A percentile compares a stretch with the other conserved stretches of the same genome.
phyloP scores from a whole-genome alignment of 2,329 filamentous ascomycete species.

The Botrytis fabae region DNA sequence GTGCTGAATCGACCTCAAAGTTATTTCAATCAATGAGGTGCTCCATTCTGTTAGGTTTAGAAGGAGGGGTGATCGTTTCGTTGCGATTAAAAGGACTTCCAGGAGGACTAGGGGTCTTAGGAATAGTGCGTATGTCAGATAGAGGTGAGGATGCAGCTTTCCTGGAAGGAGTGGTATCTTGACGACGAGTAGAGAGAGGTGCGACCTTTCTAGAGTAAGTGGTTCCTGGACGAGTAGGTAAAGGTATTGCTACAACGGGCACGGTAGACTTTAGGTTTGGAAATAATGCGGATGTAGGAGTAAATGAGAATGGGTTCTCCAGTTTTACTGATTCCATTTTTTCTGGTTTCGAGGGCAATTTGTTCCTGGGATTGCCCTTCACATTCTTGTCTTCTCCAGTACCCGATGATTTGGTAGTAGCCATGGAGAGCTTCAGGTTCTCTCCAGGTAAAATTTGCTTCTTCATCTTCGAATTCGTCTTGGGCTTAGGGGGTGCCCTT shows the following conservation, averaged over 20 bases:
- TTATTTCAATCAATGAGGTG: background rate
- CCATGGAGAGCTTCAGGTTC: slow-evolving; percentile 22
- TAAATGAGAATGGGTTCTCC: slow-evolving; percentile 16
- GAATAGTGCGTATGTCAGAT: slow-evolving; percentile 1
- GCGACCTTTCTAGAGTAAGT: slow-evolving; percentile 19
- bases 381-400: background rate
- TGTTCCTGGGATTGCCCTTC: slow-evolving; percentile 36
- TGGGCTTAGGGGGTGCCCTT: slow-evolving; percentile 12
- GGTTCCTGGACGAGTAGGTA: slow-evolving; percentile 6
- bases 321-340: slow-evolving; percentile 19
- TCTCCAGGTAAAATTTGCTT: slow-evolving; percentile 51
- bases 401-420: slow-evolving; percentile 23
- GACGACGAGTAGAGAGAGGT: background rate
- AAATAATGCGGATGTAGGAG: slow-evolving; percentile 24
- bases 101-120: slow-evolving; percentile 1
- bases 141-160: background rate
- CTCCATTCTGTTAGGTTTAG: background rate
- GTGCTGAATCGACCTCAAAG: background rate
- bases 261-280: slow-evolving; percentile 29
- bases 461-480: slow-evolving; percentile 45
- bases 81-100: slow-evolving; percentile 11
- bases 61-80: slow-evolving; percentile 5
- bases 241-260: slow-evolving; percentile 9
- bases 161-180: background rate
- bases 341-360: slow-evolving; percentile 31